These are phyloP conservation scores for Ophiocordyceps australis DNA, from an alignment of 2,329 filamentous ascomycete species.

Conservation along the genomic window DNA sequence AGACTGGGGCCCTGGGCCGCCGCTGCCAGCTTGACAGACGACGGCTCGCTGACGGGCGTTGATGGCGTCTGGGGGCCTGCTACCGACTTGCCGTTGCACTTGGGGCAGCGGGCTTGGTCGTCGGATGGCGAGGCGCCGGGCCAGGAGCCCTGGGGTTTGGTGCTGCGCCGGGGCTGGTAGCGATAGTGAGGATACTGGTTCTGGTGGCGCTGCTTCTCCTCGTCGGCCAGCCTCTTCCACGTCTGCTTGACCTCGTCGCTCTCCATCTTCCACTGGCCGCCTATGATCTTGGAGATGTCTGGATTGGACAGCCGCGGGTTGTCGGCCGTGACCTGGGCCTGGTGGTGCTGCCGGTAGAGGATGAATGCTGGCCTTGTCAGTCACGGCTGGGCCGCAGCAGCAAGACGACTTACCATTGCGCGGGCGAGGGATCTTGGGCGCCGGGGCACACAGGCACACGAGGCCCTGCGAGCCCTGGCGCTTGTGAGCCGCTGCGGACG, in stretches of 20 bases:
- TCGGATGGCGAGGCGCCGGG: conserved; percentile 19
- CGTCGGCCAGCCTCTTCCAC: conserved; percentile 82
- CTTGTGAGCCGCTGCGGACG: conserved; percentile 10
- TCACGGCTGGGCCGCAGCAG: conserved; percentile 7
- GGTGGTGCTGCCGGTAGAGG: conserved; percentile 85
- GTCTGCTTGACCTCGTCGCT: conserved; percentile 55
- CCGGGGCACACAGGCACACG: conserved; percentile 37
- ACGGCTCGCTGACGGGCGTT: conserved; percentile 21
- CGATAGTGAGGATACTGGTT: conserved; percentile 85
- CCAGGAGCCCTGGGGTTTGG: conserved; percentile 12
- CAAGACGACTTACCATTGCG: conserved; percentile 33
- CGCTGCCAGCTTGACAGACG: conserved; percentile 9
- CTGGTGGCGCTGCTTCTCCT: conserved; percentile 81
- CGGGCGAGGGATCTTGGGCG: conserved; percentile 38
- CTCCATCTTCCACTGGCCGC: conserved; percentile 75
- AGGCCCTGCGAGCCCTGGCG: conserved; percentile 18
- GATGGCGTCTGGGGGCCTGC: conserved; percentile 41
- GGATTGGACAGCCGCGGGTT: conserved; percentile 88
- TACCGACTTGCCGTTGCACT: conserved; percentile 53
- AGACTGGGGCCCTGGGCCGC: conserved; percentile 6
- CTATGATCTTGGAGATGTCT: conserved; percentile 94
- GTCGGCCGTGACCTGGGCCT: conserved; percentile 61
- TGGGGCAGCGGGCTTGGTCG: conserved; percentile 42
- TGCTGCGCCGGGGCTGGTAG: conserved; percentile 67
- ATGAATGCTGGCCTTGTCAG: conserved; percentile 59